Evolutionary conservation across 495 filamentous ascomycete species (phyloP).

Genomic region (Penicillium robsamsonii): DNA sequence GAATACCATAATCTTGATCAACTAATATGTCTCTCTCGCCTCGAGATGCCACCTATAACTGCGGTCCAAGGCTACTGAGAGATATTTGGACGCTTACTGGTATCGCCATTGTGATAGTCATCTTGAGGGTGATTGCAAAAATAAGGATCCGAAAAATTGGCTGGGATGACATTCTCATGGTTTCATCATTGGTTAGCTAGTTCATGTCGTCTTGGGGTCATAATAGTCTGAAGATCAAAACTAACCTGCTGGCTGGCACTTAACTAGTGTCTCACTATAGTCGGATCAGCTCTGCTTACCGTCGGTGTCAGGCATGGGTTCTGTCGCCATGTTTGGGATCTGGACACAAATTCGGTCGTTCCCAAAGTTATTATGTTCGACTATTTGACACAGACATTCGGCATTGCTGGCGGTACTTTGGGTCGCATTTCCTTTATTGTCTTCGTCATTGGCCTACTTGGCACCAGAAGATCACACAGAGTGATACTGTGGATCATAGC

Average conservation of each 20-base stretch:
- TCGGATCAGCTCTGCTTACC: constrained; percentile 28
- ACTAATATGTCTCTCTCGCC: constrained; percentile 16
- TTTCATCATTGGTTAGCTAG: constrained; percentile 28
- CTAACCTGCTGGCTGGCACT: not conserved
- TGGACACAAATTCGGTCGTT: constrained; percentile 4
- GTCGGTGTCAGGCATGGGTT: constrained; percentile 25
- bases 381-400: constrained; percentile 29
- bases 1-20: not conserved
- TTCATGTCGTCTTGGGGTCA: not conserved
- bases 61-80: constrained; percentile 22
- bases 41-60: constrained; percentile 7
- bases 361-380: constrained; percentile 28
- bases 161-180: constrained; percentile 29
- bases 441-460: constrained; percentile 40
- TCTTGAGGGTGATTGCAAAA: constrained; percentile 27
- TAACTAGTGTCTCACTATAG: constrained; percentile 23
- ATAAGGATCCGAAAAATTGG: constrained; percentile 26
- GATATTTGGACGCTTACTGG: constrained; percentile 29
- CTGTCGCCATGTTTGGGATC: constrained; percentile 18
- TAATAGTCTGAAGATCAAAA: not conserved
- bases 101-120: constrained; percentile 18
- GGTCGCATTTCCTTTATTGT: constrained; percentile 40
- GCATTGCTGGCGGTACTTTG: constrained; percentile 21
- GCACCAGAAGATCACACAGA: constrained; percentile 24
- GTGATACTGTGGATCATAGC: constrained; percentile 37